These are phyloP conservation scores for Schwanniomyces yamadae DNA, from an alignment of 805 yeast species.

Conservation along the genomic window DNA sequence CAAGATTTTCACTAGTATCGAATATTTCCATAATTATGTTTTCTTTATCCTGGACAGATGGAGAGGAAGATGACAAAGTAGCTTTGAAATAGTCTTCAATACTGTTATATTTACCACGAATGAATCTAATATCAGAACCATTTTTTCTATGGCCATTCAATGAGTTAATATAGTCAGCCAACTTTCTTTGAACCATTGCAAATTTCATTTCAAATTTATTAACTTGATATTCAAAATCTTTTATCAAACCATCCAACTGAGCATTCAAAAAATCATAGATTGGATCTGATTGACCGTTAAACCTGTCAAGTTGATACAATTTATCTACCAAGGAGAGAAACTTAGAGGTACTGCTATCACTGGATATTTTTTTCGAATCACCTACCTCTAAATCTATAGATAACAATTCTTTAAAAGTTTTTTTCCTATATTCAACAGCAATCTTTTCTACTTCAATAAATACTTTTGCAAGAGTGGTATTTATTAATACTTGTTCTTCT, in stretches of 20 bases:
- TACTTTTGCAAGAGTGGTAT: conserved; percentile 30
- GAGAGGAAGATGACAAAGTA: conserved; percentile 20
- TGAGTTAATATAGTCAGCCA: conserved; percentile 34
- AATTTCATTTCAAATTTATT: conserved; percentile 37
- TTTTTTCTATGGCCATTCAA: conserved; percentile 28
- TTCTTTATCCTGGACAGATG: conserved; percentile 26
- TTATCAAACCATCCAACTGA: conserved; percentile 29
- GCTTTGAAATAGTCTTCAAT: conserved; percentile 36
- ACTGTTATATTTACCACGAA: conserved; percentile 37
- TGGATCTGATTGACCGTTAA: conserved; percentile 23
- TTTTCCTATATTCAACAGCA: conserved; percentile 33
- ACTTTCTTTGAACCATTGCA: conserved; percentile 35
- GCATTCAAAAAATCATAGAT: conserved; percentile 35
- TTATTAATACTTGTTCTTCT: conserved; percentile 22
- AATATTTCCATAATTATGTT: conserved; percentile 29
- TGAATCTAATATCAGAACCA: conserved; percentile 38
- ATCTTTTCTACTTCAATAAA: conserved; percentile 33
- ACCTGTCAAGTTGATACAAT: conserved; percentile 29
- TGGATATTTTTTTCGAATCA: conserved; percentile 4
- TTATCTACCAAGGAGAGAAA: conserved; percentile 41
- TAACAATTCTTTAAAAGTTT: conserved; percentile 36
- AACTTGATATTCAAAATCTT: conserved; percentile 36
- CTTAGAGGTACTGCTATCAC: conserved; percentile 21
- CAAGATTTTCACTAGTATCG: conserved; percentile 39
- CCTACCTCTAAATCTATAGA: conserved; percentile 36